Conservation (phyloP, 2,329 filamentous ascomycete species). For the Metarhizium album region DNA sequence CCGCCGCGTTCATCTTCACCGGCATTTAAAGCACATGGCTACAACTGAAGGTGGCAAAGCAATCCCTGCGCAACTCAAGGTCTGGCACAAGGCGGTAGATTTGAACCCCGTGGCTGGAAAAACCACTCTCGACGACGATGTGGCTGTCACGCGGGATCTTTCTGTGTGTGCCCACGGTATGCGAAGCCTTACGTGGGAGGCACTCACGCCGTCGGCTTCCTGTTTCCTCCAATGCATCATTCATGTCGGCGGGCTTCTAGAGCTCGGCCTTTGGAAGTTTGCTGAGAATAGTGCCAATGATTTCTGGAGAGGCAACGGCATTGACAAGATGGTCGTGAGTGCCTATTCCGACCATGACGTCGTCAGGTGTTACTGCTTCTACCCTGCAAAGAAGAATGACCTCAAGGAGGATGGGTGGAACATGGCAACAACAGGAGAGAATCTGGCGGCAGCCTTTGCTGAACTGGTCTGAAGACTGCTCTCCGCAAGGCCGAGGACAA, state of each 20-base stretch:
- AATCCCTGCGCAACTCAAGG: conserved; percentile 34
- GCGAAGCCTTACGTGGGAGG: conserved; percentile 43
- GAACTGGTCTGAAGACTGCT: conserved; percentile 44
- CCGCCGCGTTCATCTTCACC: conserved; percentile 52
- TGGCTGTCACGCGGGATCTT: conserved; percentile 37
- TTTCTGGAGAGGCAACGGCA: conserved; percentile 54
- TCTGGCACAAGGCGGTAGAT: conserved; percentile 39
- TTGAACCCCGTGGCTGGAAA: conserved; percentile 39
- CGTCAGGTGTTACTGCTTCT: conserved; percentile 57
- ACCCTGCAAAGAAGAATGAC: conserved; percentile 45
- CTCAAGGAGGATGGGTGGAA: conserved; percentile 46
- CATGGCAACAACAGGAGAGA: conserved; percentile 36
- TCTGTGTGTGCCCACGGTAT: conserved; percentile 53
- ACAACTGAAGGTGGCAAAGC: conserved; percentile 39
- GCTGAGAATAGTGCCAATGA: conserved; percentile 45
- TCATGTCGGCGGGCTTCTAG: conserved; percentile 38
- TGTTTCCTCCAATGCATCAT: conserved; percentile 53
- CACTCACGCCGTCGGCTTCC: conserved; percentile 41
- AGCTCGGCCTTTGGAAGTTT: conserved; percentile 46
- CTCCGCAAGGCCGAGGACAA: conserved; percentile 46
- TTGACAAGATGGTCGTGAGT: conserved; percentile 53
- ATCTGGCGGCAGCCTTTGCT: conserved; percentile 46
- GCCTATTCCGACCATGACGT: conserved; percentile 51
- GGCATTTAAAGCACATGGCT: conserved; percentile 48
- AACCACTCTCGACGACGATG: conserved; percentile 40